Percentiles rank a stretch among this genome's conserved stretches.
Evolutionary conservation across 805 yeast genomes (phyloP).

Genomic region (Ogataea neopini): DNA sequence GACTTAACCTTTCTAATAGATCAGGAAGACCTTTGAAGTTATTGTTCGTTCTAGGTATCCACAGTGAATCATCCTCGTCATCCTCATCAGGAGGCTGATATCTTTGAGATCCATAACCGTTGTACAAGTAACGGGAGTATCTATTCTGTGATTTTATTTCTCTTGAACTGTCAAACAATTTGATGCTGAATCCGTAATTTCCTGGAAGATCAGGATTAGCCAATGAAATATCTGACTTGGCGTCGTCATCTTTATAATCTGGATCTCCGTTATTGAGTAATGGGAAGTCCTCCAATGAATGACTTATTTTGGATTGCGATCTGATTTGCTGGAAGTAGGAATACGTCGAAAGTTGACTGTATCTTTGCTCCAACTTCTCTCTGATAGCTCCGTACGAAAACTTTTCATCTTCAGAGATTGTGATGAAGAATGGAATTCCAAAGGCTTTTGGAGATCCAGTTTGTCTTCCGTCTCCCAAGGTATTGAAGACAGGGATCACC

Average conservation of each 20-base stretch:
- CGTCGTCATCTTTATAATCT: slow-evolving; percentile 37
- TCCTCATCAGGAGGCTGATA: slow-evolving; percentile 16
- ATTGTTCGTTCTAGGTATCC: slow-evolving; percentile 45
- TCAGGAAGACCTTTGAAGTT: slow-evolving; percentile 44
- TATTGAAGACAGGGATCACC: slow-evolving; percentile 62
- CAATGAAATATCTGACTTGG: slow-evolving; percentile 49
- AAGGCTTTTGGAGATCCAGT: slow-evolving; percentile 49
- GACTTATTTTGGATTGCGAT: slow-evolving; percentile 17
- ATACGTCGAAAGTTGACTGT: slow-evolving; percentile 49
- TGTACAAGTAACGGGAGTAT: slow-evolving; percentile 14
- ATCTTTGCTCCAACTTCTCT: slow-evolving; percentile 52
- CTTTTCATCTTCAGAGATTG: slow-evolving; percentile 52
- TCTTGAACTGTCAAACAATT: slow-evolving; percentile 37
- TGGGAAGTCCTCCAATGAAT: slow-evolving; percentile 30
- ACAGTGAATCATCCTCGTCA: slow-evolving; percentile 36
- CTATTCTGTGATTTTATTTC: slow-evolving; percentile 24
- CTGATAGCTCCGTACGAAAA: slow-evolving; percentile 59
- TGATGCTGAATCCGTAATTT: slow-evolving; percentile 49
- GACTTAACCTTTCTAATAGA: slow-evolving; percentile 34
- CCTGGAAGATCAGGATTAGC: slow-evolving; percentile 55
- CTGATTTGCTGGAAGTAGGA: slow-evolving; percentile 34
- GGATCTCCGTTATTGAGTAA: slow-evolving; percentile 29
- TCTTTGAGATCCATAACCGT: slow-evolving; percentile 9
- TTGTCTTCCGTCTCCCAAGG: slow-evolving; percentile 39
- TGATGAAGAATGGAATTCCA: slow-evolving; percentile 77